Evolutionary conservation across 768 basidiomycete genomes (phyloP).

Genomic region (Mycena rosella): DNA sequence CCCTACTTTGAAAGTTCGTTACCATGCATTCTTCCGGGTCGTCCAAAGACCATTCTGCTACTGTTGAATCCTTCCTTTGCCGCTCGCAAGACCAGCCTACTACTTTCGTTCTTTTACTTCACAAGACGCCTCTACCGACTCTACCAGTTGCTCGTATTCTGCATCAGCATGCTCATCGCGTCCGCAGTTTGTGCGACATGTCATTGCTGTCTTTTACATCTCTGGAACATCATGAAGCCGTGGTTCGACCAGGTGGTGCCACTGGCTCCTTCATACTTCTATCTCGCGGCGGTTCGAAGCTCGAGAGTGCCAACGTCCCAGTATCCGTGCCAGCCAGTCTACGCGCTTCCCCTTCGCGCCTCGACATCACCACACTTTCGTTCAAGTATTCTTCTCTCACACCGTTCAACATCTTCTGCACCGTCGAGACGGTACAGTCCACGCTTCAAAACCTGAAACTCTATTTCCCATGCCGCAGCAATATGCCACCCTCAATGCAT

Average conservation of each 20-base stretch:
- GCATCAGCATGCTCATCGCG: not conserved
- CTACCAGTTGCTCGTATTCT: not conserved
- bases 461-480: slow-evolving; percentile 20
- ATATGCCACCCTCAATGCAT: not conserved
- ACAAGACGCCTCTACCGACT: not conserved
- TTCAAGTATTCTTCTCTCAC: slow-evolving; percentile 22
- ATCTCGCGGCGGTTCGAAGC: not conserved
- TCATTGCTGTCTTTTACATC: slow-evolving; percentile 1
- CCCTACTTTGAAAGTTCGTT: slow-evolving; percentile 23
- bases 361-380: slow-evolving; percentile 24
- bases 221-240: slow-evolving; percentile 10
- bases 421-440: too few relatives aligned
- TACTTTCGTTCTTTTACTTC: slow-evolving; percentile 4
- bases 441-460: slow-evolving; percentile 27
- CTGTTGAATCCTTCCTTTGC: slow-evolving; percentile 16
- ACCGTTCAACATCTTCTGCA: too few relatives aligned
- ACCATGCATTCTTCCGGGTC: slow-evolving; percentile 8
- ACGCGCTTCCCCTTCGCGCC: not conserved
- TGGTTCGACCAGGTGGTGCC: too few relatives aligned
- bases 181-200: slow-evolving; percentile 12
- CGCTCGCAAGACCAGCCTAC: slow-evolving; percentile 22
- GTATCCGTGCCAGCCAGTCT: not conserved
- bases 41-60: slow-evolving; percentile 7
- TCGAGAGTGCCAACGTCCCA: not conserved
- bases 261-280: not conserved